Conservation (phyloP, 441 rosid genomes). For the Pelargonium fulgidum region DNA sequence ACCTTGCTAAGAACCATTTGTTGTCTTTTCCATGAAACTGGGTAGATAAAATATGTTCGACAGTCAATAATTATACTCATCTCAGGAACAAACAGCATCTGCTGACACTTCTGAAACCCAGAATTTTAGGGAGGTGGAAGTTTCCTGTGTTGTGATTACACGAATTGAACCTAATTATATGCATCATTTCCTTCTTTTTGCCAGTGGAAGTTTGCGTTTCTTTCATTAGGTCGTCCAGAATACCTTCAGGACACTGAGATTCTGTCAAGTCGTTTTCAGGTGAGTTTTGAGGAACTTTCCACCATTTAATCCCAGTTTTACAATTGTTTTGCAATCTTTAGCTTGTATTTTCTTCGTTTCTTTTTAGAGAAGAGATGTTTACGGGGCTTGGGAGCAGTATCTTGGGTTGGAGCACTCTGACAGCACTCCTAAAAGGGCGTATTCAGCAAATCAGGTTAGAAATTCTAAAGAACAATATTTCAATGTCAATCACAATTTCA, state of each 20-base stretch:
- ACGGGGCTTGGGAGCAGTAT: slow-evolving; percentile 69
- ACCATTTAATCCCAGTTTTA: neutral
- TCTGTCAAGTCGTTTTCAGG: slow-evolving; percentile 59
- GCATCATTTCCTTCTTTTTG: slow-evolving; percentile 1
- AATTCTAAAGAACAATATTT: slow-evolving; percentile 11
- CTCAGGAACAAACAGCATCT: neutral
- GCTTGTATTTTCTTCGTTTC: neutral
- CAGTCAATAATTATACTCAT: neutral
- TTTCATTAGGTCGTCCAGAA: slow-evolving; percentile 59
- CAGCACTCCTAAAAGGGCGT: slow-evolving; percentile 49
- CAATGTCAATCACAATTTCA: neutral
- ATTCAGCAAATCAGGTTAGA: slow-evolving; percentile 48
- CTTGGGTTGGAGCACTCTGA: slow-evolving; percentile 65
- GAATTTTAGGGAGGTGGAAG: neutral
- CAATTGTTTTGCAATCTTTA: neutral
- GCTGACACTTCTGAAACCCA: neutral
- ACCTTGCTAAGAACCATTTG: neutral
- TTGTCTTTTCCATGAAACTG: neutral
- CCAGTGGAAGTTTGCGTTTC: slow-evolving; percentile 68
- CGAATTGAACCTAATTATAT: neutral
- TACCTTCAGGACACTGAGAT: slow-evolving; percentile 58
- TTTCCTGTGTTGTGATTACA: no score
- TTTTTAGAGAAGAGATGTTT: slow-evolving; percentile 47
- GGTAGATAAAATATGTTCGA: neutral
- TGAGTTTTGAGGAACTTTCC: slow-evolving; percentile 15